These are phyloP conservation scores for Acorus gramineus DNA, from an alignment of 106 monocot species.

Conservation along the genomic window DNA sequence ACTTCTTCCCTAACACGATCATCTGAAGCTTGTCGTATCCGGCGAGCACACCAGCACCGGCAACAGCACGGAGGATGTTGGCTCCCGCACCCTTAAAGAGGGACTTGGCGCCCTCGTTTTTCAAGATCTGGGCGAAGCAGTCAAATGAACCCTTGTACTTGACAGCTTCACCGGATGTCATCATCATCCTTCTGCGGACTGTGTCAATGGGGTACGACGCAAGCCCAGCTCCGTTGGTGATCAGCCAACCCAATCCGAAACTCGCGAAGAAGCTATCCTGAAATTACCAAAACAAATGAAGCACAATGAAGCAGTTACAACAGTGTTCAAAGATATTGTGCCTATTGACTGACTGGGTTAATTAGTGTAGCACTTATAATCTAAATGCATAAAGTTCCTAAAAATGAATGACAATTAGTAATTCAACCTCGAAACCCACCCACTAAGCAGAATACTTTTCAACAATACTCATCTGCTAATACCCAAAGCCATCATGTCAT, in stretches of 20 bases:
- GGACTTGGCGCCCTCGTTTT: slow-evolving; percentile 30
- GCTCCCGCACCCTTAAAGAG: slow-evolving; percentile 25
- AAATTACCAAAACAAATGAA: background rate
- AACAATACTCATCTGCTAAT: too few species aligned
- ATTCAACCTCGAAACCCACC: too few species aligned
- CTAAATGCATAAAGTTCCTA: too few species aligned
- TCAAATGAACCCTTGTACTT: slow-evolving; percentile 21
- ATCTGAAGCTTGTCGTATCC: slow-evolving; percentile 32
- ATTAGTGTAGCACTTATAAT: too few species aligned
- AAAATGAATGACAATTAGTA: too few species aligned
- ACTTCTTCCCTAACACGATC: slow-evolving; percentile 32
- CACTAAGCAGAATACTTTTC: too few species aligned
- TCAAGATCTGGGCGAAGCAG: slow-evolving; percentile 23
- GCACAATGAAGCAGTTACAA: background rate
- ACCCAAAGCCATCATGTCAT: too few species aligned
- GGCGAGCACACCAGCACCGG: slow-evolving; percentile 31
- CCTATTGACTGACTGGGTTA: too few species aligned
- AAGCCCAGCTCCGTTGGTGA: slow-evolving; percentile 17
- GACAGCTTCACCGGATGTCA: slow-evolving; percentile 22
- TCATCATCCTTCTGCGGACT: slow-evolving; percentile 23
- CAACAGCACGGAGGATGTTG: slow-evolving; percentile 25
- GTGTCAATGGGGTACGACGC: slow-evolving; percentile 19
- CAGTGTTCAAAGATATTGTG: too few species aligned
- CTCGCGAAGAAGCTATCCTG: slow-evolving; percentile 36
- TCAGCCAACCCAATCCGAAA: slow-evolving; percentile 18